A percentile compares a stretch with the other conserved stretches of the same genome.
phyloP scores from a whole-genome alignment of 305 asterid genomes.

The Fraxinus albicans region DNA sequence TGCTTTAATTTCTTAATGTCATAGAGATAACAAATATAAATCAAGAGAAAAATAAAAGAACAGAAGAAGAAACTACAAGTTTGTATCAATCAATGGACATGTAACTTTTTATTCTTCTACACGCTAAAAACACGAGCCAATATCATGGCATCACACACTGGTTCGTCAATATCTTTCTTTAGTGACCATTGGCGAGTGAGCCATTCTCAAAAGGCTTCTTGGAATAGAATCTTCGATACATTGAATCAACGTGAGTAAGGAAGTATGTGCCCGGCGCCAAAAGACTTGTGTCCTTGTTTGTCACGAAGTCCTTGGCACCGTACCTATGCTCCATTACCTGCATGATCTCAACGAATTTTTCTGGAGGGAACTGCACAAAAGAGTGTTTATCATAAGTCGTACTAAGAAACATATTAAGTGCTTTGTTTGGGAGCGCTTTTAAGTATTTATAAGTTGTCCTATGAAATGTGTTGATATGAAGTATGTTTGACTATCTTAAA shows the following conservation, averaged over 20 bases:
- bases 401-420: neutral
- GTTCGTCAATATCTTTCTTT: conserved; percentile 23
- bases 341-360: conserved; percentile 76
- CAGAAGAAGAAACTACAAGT: conserved; percentile 2
- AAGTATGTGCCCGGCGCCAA: conserved; percentile 84
- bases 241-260: conserved; percentile 92
- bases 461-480: neutral
- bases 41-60: neutral
- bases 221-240: conserved; percentile 81
- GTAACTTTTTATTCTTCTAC: conserved; percentile 26
- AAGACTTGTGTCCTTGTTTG: conserved; percentile 84
- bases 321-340: conserved; percentile 95
- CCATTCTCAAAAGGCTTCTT: conserved; percentile 66
- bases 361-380: conserved; percentile 67
- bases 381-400: neutral
- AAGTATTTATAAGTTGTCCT: neutral
- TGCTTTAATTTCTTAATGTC: neutral
- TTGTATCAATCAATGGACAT: conserved; percentile 15
- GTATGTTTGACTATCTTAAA: neutral
- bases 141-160: conserved; percentile 8
- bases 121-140: conserved; percentile 30
- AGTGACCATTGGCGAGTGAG: conserved; percentile 64
- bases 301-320: conserved; percentile 80
- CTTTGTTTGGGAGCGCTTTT: neutral
- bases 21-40: neutral